A percentile compares a stretch with the other conserved stretches of the same genome.
Evolutionary conservation across 192 early-diverging fungal genomes (phyloP).

Genomic region (Rhizoclosmatium globosum): DNA sequence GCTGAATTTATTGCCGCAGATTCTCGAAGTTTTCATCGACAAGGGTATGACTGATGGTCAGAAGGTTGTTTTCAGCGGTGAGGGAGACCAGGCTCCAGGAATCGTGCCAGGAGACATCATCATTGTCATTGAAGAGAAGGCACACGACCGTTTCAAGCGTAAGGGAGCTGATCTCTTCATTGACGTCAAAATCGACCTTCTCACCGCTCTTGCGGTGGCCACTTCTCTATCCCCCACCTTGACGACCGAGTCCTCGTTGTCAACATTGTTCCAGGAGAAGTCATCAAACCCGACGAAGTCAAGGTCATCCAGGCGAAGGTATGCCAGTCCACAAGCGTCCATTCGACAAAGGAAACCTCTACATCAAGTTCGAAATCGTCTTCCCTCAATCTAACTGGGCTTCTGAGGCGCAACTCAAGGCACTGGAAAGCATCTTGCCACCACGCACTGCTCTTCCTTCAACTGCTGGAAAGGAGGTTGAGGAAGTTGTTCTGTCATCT

Average conservation of each 20-base stretch:
- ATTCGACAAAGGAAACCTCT: conserved; percentile 89
- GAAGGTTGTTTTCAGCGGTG: conserved; percentile 93
- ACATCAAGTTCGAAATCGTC: conserved; percentile 89
- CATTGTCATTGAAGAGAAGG: conserved; percentile 95
- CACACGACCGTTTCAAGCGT: conserved; percentile 93
- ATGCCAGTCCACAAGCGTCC: conserved; percentile 86
- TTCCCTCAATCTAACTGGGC: conserved; percentile 93
- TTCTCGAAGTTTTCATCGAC: conserved; percentile 96
- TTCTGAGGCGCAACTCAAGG: conserved; percentile 69
- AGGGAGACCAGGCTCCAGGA: conserved; percentile 95
- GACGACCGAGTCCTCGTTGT: conserved; percentile 92
- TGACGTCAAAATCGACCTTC: conserved; percentile 92
- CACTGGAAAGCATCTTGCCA: conserved; percentile 86
- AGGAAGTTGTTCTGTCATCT: conserved; percentile 84
- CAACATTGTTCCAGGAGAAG: conserved; percentile 91
- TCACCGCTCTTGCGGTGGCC: conserved; percentile 97
- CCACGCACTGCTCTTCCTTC: conserved; percentile 65
- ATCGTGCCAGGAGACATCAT: conserved; percentile 97
- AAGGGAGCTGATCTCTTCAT: conserved; percentile 91
- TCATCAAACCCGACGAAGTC: conserved; percentile 89
- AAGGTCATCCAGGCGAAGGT: conserved; percentile 89
- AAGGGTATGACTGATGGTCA: conserved; percentile 98
- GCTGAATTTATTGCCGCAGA: conserved; percentile 44
- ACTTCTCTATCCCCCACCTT: conserved; percentile 89
- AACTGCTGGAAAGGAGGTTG: conserved; percentile 66